These are phyloP conservation scores for Ceratocystis eucalypticola DNA, from an alignment of 2,329 filamentous ascomycete genomes.

Conservation along the genomic window DNA sequence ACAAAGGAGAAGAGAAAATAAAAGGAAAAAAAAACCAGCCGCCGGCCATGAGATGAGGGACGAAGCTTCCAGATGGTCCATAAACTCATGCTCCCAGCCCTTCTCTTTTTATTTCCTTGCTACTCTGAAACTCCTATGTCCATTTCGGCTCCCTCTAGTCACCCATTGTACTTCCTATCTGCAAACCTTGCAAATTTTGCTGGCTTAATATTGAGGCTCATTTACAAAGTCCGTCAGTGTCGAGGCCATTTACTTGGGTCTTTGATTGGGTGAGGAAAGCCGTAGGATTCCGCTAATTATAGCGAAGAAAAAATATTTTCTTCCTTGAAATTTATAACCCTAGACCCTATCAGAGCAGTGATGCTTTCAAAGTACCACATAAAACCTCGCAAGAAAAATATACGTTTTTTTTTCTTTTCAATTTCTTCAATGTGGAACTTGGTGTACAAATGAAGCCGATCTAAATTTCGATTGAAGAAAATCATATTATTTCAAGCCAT, in stretches of 20 bases:
- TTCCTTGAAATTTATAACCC: background rate
- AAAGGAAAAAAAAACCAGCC: too few species aligned
- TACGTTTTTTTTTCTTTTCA: background rate
- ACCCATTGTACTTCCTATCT: background rate
- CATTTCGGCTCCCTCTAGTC: background rate
- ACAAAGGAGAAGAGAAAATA: too few species aligned
- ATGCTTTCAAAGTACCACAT: background rate
- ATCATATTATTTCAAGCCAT: background rate
- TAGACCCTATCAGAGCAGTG: background rate
- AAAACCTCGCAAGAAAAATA: background rate
- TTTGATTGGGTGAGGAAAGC: slow-evolving; percentile 1
- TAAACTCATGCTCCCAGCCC: too few species aligned
- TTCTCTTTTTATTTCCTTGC: too few species aligned
- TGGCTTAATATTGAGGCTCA: background rate
- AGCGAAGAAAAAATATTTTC: background rate
- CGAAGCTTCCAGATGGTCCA: too few species aligned
- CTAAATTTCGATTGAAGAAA: background rate
- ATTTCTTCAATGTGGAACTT: background rate
- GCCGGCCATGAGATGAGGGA: too few species aligned
- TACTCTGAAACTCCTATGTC: background rate
- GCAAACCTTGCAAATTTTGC: background rate
- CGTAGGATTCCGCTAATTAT: background rate
- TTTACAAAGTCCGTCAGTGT: background rate
- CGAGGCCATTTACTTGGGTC: background rate
- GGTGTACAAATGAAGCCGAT: too few species aligned